Evolutionary conservation across 2,329 filamentous ascomycete genomes (phyloP), one percentile per base, ranked within the genome.

Genomic region (Aspergillus sp.): DNA sequence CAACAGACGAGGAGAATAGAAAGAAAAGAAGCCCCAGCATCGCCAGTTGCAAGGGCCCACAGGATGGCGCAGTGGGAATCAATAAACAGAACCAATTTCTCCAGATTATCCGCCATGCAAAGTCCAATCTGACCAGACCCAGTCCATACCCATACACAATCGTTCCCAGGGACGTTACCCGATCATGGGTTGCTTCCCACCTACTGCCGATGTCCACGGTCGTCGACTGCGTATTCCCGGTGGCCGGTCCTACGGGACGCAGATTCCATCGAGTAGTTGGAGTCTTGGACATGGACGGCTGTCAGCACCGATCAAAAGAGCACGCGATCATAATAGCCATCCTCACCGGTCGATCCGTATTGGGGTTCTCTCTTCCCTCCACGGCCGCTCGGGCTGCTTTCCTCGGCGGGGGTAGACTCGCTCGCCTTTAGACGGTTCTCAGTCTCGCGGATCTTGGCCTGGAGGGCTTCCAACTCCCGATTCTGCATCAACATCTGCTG

Each of bases 381-480:
- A 30, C 34, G 40, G 31, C 27, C 30, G 32, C 35, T 35, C 10
- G 37, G 30, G 24, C 33, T 33, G 29, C 20, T 44, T 31, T 33
- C 43, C 25, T 35, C 37, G 32, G 33, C 16, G 12, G 37, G 34
- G 15, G 42, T 30, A 8, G 45, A 40, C 39, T 51, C 36, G 26
- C 48, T 49, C 32, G 47, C 41, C 65, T 68, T 74, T 33, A 96
- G 72, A 27, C 81, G 80, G 47, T 82, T 73, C 63, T 95, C 88
- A 62, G 91, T 86, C 51, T 86, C 86, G 48, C 78, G 80, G 48
- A 96, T 76, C 47, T 79, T 80, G 32, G 78, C 78, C 63, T 95
- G 86, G 51, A 96, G 79, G 35, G 80, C 78, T 60, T 93, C 80
- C 45, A 96, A 80, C 61, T 95, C 85, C 42, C 78, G 75, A 34